phyloP scores from a whole-genome alignment of 148 eudicot genomes.

The Fagopyrum tataricum region DNA sequence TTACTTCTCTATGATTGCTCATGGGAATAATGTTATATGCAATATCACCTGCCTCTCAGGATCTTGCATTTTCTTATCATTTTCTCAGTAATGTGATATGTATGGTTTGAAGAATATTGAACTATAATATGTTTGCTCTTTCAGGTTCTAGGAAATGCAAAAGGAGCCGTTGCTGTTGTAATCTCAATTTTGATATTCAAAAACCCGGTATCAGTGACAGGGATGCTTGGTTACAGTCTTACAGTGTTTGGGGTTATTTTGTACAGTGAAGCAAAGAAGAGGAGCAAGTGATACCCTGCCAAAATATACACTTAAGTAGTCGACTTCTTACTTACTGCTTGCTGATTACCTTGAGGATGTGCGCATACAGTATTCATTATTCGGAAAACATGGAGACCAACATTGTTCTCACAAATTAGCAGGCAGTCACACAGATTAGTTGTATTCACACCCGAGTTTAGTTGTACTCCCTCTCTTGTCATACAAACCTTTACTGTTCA shows the following conservation, averaged over 20 bases:
- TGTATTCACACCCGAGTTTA: not conserved
- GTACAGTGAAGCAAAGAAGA: slow-evolving; percentile 42
- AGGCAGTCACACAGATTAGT: slow-evolving; percentile 5
- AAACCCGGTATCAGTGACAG: slow-evolving; percentile 41
- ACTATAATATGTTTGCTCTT: not conserved
- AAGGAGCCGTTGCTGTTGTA: slow-evolving; percentile 50
- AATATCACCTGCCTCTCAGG: not conserved
- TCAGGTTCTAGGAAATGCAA: slow-evolving; percentile 38
- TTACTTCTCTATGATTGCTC: no score
- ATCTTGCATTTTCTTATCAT: not conserved
- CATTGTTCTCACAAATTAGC: not conserved
- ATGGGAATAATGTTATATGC: not conserved
- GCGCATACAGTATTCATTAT: not conserved
- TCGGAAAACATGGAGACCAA: not conserved
- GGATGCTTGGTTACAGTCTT: slow-evolving; percentile 42
- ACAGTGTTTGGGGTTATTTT: slow-evolving; percentile 39
- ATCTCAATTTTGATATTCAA: slow-evolving; percentile 41
- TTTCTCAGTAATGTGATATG: not conserved
- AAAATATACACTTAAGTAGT: not conserved
- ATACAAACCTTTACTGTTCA: not conserved
- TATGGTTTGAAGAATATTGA: not conserved
- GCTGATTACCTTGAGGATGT: not conserved
- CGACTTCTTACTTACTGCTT: not conserved
- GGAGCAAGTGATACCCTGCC: slow-evolving; percentile 26
- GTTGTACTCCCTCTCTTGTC: slow-evolving; percentile 2